Evolutionary conservation across 805 yeast species (phyloP).

Genomic region (Candida schatavii): DNA sequence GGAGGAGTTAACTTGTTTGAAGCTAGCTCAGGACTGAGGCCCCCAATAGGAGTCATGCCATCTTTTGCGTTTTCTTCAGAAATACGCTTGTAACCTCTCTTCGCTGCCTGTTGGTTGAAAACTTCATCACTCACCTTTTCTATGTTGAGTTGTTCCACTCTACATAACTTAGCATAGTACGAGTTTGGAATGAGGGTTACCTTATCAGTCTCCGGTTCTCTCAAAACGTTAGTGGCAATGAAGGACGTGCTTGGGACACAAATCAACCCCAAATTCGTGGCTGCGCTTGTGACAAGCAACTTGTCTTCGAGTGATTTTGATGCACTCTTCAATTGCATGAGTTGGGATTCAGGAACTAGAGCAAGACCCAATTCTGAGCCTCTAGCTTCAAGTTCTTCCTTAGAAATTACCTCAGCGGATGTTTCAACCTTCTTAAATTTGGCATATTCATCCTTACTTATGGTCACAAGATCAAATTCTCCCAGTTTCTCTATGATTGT

Average conservation of each 20-base stretch:
- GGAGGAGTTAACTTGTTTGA: conserved; percentile 11
- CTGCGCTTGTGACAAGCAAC: conserved; percentile 32
- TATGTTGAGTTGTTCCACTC: conserved; percentile 41
- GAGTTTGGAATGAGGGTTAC: conserved; percentile 64
- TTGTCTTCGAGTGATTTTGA: conserved; percentile 18
- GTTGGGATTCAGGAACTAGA: conserved; percentile 20
- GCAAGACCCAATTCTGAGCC: conserved; percentile 37
- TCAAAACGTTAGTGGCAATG: conserved; percentile 59
- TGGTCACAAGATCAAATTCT: conserved; percentile 29
- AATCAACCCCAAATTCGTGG: conserved; percentile 46
- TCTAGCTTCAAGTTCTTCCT: conserved; percentile 10
- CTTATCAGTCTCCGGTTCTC: conserved; percentile 51
- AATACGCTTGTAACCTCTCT: conserved; percentile 44
- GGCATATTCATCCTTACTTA: conserved; percentile 28
- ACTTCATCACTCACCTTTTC: conserved; percentile 46
- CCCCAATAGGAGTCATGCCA: conserved; percentile 14
- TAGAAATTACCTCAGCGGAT: neutral
- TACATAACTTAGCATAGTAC: conserved; percentile 57
- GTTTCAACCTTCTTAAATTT: conserved; percentile 17
- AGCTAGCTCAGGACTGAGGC: conserved; percentile 13
- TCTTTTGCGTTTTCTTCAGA: conserved; percentile 12
- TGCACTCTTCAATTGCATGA: conserved; percentile 17
- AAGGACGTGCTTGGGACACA: conserved; percentile 59
- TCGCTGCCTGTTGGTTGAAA: conserved; percentile 44
- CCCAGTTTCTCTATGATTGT: conserved; percentile 20